Conservation (phyloP, 305 asterid species). For the Solanum aculeatissimum region DNA sequence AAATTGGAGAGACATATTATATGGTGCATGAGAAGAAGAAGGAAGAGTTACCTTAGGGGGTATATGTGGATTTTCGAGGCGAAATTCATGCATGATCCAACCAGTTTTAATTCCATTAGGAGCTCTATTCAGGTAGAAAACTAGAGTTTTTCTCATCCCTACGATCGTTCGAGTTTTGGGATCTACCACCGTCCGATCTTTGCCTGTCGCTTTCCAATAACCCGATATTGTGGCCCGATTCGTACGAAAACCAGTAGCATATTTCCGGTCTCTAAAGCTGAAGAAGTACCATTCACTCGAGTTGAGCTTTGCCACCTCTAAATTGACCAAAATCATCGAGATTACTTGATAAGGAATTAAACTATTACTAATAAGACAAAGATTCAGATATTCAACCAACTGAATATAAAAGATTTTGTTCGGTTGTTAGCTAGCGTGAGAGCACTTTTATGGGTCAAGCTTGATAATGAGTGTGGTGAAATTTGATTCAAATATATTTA, state of each 20-base stretch:
- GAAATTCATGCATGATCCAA: slow-evolving; percentile 96
- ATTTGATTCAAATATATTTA: no score
- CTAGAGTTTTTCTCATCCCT: slow-evolving; percentile 90
- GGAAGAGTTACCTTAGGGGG: slow-evolving; percentile 67
- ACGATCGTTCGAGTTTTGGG: slow-evolving; percentile 33
- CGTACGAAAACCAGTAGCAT: slow-evolving; percentile 70
- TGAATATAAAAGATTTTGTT: neutral
- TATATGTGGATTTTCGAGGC: slow-evolving; percentile 67
- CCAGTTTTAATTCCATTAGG: slow-evolving; percentile 85
- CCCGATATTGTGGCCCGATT: slow-evolving; percentile 78
- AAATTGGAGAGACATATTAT: no score
- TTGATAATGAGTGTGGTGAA: no score
- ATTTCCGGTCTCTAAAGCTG: slow-evolving; percentile 80
- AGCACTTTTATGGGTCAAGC: neutral
- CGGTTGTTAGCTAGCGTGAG: no score
- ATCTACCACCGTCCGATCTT: slow-evolving; percentile 53
- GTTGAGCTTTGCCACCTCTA: slow-evolving; percentile 80
- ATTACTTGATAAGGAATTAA: neutral
- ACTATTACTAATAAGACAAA: neutral
- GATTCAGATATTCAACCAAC: neutral
- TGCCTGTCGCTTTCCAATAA: slow-evolving; percentile 93
- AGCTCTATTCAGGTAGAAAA: slow-evolving; percentile 74
- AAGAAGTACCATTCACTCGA: slow-evolving; percentile 91
- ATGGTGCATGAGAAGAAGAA: neutral
- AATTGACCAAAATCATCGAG: neutral